Base-by-base conservation (phyloP, 2,329 filamentous ascomycete species). In the Trichoderma sp. region DNA sequence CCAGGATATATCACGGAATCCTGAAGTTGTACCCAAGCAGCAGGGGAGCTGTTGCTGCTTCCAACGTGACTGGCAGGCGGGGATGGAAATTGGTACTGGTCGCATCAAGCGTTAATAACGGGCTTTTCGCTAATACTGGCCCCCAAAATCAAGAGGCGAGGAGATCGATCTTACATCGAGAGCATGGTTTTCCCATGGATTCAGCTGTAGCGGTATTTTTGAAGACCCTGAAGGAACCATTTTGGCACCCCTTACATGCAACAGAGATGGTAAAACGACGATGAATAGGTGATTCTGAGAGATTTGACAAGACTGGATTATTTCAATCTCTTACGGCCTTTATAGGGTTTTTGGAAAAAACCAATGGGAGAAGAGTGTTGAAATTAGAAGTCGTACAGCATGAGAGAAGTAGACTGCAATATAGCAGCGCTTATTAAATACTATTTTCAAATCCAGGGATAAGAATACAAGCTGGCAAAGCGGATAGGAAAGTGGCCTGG, bases 1-100 rank as follows among this genome's bases (percentile, higher is more conserved):
- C 85, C 86, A 0, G 85, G 85, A 67, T 84, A 87, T 70, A 88
- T 86, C 69, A 87, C 76, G 49, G 84, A 77, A 73, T 87, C 83
- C 58, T 76, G 74, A 52, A 77, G 71, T 39, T 71, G 71, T 51
- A 74, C 73, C 75, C 78, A 76, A 32, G 71, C 21, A 18, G 34
- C 21, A 18, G 34, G 21, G 21, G 63, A 3, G 49, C 16, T 49
- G 21, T 24, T 59, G 4, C 32, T 28, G 37, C n/a, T 43, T 37
- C 52, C 68, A 14, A 49, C 21, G 0, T 59, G 55, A 28, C 37
- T 6, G 43, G 34, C 3, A n/a, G 56, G 14, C 34, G 63, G 64
- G 16, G 56, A 7, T 8, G 69, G 70, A 61, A 73, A 74, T 14
- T 71, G 68, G 30, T 74, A 72, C 74, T 75, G 28, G 54, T 39